A percentile compares a stretch with the other conserved stretches of the same genome.
Conservation (phyloP, 768 basidiomycete species). For the Serendipita sp. region DNA sequence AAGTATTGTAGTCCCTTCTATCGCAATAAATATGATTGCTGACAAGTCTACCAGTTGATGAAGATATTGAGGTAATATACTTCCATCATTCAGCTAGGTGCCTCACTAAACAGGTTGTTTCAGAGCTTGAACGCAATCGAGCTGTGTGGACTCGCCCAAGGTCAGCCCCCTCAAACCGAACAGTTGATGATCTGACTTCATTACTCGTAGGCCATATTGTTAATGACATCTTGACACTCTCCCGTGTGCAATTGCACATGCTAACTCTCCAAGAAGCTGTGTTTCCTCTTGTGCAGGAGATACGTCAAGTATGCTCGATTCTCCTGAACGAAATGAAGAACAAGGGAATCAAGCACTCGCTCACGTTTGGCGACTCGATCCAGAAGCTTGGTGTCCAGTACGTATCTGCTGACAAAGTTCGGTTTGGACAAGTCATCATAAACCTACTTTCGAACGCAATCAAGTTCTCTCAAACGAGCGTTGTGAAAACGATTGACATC, state of each 20-base stretch:
- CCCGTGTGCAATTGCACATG: constrained; percentile 22
- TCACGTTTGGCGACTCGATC: constrained; percentile 20
- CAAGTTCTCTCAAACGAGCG: constrained; percentile 20
- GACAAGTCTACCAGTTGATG: constrained; percentile 13
- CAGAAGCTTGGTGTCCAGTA: constrained; percentile 13
- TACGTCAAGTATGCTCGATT: constrained; percentile 21
- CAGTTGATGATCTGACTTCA: not conserved
- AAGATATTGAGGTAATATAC: constrained; percentile 14
- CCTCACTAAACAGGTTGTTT: constrained; percentile 1
- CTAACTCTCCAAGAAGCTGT: constrained; percentile 14
- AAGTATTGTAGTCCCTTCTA: not conserved
- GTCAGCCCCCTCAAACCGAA: not conserved
- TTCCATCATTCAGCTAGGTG: not conserved
- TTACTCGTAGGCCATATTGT: constrained; percentile 16
- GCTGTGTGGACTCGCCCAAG: constrained; percentile 15
- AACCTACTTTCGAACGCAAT: constrained; percentile 23
- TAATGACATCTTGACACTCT: constrained; percentile 25
- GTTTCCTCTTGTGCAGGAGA: constrained; percentile 14
- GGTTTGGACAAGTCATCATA: constrained; percentile 22
- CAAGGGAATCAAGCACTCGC: constrained; percentile 20
- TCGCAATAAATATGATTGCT: too few relatives aligned
- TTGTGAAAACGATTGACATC: constrained; percentile 19
- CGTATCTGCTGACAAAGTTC: constrained; percentile 22
- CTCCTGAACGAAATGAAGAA: constrained; percentile 24
- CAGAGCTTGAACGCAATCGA: constrained; percentile 24